Conservation (phyloP, 176 grass and related monocot species). For the Avena insularis region DNA sequence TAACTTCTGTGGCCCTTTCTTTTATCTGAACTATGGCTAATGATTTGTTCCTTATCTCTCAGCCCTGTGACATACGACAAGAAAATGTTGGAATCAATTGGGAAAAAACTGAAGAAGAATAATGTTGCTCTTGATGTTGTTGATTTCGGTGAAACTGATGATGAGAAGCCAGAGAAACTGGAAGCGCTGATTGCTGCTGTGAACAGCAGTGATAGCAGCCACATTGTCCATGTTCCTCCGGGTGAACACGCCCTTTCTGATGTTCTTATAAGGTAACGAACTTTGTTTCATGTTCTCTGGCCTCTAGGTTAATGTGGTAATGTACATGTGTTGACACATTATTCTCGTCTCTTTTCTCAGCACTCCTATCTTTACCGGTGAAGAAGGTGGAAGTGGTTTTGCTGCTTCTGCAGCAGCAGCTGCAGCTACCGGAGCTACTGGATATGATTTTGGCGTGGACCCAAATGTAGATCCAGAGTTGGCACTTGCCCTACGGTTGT, state of each 20-base stretch:
- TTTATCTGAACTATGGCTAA: conserved; percentile 19
- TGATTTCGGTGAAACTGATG: conserved; percentile 93
- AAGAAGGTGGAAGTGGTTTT: conserved; percentile 95
- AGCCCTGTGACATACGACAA: conserved; percentile 91
- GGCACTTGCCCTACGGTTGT: conserved; percentile 86
- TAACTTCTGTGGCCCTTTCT: not conserved
- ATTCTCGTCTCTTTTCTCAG: conserved; percentile 49
- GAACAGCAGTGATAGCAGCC: conserved; percentile 88
- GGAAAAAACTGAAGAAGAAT: conserved; percentile 97
- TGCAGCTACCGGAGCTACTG: conserved; percentile 79
- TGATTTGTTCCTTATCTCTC: not conserved
- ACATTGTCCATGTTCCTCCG: conserved; percentile 90
- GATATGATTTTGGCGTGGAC: conserved; percentile 98
- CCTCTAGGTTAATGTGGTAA: not conserved
- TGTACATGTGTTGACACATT: not conserved
- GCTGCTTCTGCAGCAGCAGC: conserved; percentile 94
- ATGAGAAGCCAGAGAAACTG: conserved; percentile 93
- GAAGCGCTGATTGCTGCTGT: conserved; percentile 71
- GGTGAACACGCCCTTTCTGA: conserved; percentile 83
- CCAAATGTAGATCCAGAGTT: conserved; percentile 97
- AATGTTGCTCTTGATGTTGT: conserved; percentile 96
- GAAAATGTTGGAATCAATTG: conserved; percentile 83
- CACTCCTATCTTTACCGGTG: conserved; percentile 96
- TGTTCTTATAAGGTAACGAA: conserved; percentile 84
- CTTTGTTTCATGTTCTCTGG: not conserved